Percentiles rank a stretch among this genome's conserved stretches.
These are phyloP conservation scores for Hymenoscyphus repandus DNA, from an alignment of 2,329 filamentous ascomycete genomes.

Conservation along the genomic window DNA sequence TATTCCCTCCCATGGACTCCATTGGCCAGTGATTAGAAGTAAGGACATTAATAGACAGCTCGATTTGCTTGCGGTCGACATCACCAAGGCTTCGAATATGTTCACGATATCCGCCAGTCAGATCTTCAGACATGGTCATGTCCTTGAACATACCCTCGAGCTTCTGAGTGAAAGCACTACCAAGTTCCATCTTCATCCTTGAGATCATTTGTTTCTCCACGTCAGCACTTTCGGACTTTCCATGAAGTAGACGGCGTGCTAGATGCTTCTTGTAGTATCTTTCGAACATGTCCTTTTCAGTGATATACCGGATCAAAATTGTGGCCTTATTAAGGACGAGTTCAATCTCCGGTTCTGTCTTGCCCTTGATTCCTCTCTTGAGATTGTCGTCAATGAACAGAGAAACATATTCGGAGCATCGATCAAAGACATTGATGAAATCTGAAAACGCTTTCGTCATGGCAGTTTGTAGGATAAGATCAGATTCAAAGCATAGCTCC, in stretches of 20 bases:
- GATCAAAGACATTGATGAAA: conserved; percentile 86
- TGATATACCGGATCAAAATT: conserved; percentile 77
- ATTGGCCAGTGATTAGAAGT: conserved; percentile 95
- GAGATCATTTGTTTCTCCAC: conserved; percentile 94
- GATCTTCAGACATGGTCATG: conserved; percentile 80
- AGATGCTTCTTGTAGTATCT: conserved; percentile 98
- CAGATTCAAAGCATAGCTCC: conserved; percentile 64
- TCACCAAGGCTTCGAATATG: conserved; percentile 53
- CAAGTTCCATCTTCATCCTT: conserved; percentile 94
- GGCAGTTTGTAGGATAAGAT: conserved; percentile 73
- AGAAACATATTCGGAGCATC: conserved; percentile 88
- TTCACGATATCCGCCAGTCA: conserved; percentile 70
- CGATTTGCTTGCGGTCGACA: conserved; percentile 57
- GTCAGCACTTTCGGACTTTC: conserved; percentile 84
- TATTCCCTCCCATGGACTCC: conserved; percentile 68
- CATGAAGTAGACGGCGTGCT: conserved; percentile 78
- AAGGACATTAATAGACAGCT: conserved; percentile 78
- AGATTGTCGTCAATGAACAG: conserved; percentile 96
- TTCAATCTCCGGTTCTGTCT: conserved; percentile 85
- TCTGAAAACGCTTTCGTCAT: conserved; percentile 83
- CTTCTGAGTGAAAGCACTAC: conserved; percentile 87
- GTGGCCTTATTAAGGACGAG: conserved; percentile 83
- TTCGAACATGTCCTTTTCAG: conserved; percentile 92
- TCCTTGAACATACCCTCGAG: conserved; percentile 98
- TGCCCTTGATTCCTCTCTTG: conserved; percentile 88